These are phyloP conservation scores for Heritiera fomes DNA, from an alignment of 345 rosid genomes.

Conservation along the genomic window DNA sequence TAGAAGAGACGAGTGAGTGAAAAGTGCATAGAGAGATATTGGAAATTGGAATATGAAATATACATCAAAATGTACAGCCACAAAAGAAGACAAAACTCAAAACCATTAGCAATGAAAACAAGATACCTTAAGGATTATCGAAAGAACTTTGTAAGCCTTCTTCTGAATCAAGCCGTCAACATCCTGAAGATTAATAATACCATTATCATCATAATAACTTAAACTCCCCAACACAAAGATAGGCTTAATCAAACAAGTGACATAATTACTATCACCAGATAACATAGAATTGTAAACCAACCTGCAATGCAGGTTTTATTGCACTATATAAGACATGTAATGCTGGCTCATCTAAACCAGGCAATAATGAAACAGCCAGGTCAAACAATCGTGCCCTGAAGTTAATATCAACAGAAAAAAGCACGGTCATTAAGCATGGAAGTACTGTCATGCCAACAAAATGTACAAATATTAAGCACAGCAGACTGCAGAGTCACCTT, in stretches of 20 bases:
- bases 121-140: constrained; percentile 71
- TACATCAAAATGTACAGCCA: constrained; percentile 9
- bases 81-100: not conserved
- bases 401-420: constrained; percentile 22
- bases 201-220: not conserved
- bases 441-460: not conserved
- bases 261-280: constrained; percentile 21
- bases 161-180: constrained; percentile 73
- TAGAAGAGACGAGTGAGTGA: not conserved
- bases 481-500: constrained; percentile 45
- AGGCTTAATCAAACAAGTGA: constrained; percentile 8
- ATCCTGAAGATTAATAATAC: constrained; percentile 53
- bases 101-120: constrained; percentile 11
- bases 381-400: constrained; percentile 85
- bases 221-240: not conserved
- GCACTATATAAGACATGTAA: constrained; percentile 58
- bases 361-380: constrained; percentile 76
- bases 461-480: constrained; percentile 9
- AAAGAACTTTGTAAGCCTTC: constrained; percentile 93
- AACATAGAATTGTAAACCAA: constrained; percentile 29
- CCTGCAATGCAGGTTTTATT: constrained; percentile 81
- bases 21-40: not conserved
- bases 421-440: constrained; percentile 8
- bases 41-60: not conserved
- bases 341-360: constrained; percentile 63